phyloP scores from a whole-genome alignment of 306 rosid genomes.

The Prunus armeniaca region DNA sequence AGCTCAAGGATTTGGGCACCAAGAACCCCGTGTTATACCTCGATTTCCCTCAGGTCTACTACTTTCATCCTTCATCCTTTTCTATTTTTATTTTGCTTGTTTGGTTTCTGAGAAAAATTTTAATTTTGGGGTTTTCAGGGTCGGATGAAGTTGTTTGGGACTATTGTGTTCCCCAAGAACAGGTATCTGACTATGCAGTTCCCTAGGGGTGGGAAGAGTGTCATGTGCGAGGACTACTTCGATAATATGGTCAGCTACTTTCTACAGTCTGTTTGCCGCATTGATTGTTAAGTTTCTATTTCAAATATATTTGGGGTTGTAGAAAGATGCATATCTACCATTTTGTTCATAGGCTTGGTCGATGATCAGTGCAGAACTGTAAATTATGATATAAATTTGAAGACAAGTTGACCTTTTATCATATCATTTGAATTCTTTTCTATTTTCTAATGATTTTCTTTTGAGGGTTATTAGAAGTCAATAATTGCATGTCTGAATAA shows the following conservation, averaged over 20 bases:
- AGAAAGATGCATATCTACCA: background rate
- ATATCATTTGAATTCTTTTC: background rate
- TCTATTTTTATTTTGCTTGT: background rate
- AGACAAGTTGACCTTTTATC: background rate
- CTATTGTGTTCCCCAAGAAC: conserved; percentile 79
- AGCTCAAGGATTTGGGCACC: conserved; percentile 78
- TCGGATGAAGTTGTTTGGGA: conserved; percentile 86
- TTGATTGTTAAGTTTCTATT: background rate
- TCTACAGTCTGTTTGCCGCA: background rate
- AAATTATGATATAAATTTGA: no score
- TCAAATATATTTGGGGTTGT: background rate
- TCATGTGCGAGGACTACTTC: conserved; percentile 81
- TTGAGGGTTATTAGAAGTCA: background rate
- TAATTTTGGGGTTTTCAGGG: conserved; percentile 48
- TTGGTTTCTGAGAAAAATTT: background rate
- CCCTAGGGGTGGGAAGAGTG: conserved; percentile 81
- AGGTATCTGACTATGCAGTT: conserved; percentile 86
- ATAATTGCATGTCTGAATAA: background rate
- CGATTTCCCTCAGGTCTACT: conserved; percentile 72
- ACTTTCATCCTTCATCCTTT: background rate
- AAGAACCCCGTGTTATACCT: conserved; percentile 85
- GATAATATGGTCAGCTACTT: conserved; percentile 75
- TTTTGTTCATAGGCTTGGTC: background rate
- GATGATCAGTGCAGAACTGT: background rate
- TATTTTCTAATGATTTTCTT: background rate